Conservation (phyloP, 176 grass and related monocot species). For the Panicum miliaceum region DNA sequence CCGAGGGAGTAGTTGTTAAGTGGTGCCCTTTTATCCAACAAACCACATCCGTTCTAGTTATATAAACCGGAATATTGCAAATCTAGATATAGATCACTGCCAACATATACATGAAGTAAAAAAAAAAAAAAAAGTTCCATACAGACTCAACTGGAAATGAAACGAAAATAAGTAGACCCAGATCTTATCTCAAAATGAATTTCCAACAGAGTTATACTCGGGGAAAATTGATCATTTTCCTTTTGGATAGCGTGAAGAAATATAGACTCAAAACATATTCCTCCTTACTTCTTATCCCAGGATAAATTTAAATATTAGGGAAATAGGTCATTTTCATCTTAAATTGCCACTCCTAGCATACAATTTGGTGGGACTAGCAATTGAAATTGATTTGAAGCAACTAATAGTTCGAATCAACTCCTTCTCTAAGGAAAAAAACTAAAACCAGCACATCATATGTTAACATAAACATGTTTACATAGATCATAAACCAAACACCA, state of each 20-base stretch:
- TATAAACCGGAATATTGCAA: neutral
- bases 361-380: neutral
- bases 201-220: neutral
- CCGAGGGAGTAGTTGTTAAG: neutral
- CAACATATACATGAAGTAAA: neutral
- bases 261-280: neutral
- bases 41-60: neutral
- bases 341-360: neutral
- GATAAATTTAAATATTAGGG: neutral
- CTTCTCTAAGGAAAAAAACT: neutral
- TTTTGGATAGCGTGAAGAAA: neutral
- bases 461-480: neutral
- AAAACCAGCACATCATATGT: neutral
- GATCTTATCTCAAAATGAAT: neutral
- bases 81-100: neutral
- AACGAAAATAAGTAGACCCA: neutral
- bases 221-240: neutral
- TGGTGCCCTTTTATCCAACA: neutral
- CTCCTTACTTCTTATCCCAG: slow-evolving; percentile 2
- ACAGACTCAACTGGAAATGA: neutral
- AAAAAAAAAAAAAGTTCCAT: neutral
- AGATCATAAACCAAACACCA: neutral
- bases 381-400: neutral
- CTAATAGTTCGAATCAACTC: neutral
- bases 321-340: neutral